Base-by-base conservation (phyloP, 1,284 basidiomycete species). In the Apiotrichum domesticum region DNA sequence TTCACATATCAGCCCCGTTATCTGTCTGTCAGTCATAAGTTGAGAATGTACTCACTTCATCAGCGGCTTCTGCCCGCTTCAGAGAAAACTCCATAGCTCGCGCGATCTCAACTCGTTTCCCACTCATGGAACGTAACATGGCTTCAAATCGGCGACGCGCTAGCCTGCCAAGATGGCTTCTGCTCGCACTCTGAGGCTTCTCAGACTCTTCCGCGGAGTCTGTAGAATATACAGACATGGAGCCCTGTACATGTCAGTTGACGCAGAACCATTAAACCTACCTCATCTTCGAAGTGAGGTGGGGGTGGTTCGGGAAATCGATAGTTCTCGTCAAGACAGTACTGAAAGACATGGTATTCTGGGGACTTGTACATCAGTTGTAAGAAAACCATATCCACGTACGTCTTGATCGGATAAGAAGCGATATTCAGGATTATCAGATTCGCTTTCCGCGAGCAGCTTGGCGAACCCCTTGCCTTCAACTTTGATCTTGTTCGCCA, bases 201-300 rank as follows among this genome's bases (percentile, higher is more conserved):
- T 99, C 95, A 3, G 87, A 90, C 55, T 95, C 93, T 74, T 98
- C 94, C 6, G 85, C 92, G 41, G 92, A 92, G 74, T 98, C 95
- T 11, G 90, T 94, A 0, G 94, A 96, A 75, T 94, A 95, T 4
- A 94, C 80, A 0, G 89, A 91, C 63, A 91, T 87, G 68, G 90
- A 88, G 5, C 93, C 92, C 90, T 94, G 69, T 45, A 55, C 40
- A 44, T 15, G 37, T 11, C 5, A 35, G 10, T 21, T 29, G 7
- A 14, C 1, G 9, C 33, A 29, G 6, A 11, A 21, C 10, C 3
- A 15, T 7, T 14, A 7, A 14, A 77, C 81, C 51, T 60, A 86
- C 91, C 65, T 94, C 89, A 67, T 97, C 94, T 54, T 87, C 84
- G 71, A 97, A 97, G 55, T 85, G 84, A 0, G 85, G 82, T 0